These are phyloP conservation scores for Aschersonia sp. DNA, from an alignment of 2,329 filamentous ascomycete species.

Conservation along the genomic window DNA sequence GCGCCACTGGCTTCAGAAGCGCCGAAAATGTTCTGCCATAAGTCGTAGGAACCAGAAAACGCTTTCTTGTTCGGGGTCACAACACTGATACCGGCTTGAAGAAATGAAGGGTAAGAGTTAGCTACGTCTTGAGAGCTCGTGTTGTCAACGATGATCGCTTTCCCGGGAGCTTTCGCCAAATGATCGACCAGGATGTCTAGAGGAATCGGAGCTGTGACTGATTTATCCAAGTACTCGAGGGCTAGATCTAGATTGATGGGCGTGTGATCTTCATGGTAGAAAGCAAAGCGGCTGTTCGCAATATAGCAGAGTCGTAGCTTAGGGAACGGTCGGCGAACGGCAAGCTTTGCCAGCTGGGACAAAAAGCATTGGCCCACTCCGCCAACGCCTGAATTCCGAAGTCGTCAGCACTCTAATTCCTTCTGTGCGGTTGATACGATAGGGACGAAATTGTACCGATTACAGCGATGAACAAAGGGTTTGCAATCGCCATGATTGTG, in stretches of 20 bases:
- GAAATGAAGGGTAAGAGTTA: constrained; percentile 64
- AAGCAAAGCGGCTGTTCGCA: constrained; percentile 68
- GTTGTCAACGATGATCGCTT: constrained; percentile 83
- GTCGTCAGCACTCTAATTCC: constrained; percentile 5
- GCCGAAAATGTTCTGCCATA: constrained; percentile 80
- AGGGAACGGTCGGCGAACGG: constrained; percentile 49
- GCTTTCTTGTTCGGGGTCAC: constrained; percentile 98
- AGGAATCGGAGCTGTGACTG: constrained; percentile 48
- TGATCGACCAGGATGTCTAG: constrained; percentile 62
- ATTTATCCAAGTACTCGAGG: constrained; percentile 48
- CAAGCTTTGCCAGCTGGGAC: constrained; percentile 57
- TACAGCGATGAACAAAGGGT: constrained; percentile 36
- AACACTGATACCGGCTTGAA: constrained; percentile 72
- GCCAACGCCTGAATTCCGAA: constrained; percentile 53
- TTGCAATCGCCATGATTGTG: constrained; percentile 25
- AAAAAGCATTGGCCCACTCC: constrained; percentile 91
- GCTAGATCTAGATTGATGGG: constrained; percentile 45
- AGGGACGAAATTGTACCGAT: constrained; percentile 23
- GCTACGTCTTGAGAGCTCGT: constrained; percentile 83
- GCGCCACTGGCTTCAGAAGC: constrained; percentile 57
- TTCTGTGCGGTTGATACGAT: not conserved
- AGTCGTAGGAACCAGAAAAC: constrained; percentile 65
- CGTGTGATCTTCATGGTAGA: constrained; percentile 61
- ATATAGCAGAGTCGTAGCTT: constrained; percentile 72
- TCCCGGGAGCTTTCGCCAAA: constrained; percentile 62